phyloP scores from a whole-genome alignment of 768 basidiomycete species.

The Daedaleopsis sinensis region DNA sequence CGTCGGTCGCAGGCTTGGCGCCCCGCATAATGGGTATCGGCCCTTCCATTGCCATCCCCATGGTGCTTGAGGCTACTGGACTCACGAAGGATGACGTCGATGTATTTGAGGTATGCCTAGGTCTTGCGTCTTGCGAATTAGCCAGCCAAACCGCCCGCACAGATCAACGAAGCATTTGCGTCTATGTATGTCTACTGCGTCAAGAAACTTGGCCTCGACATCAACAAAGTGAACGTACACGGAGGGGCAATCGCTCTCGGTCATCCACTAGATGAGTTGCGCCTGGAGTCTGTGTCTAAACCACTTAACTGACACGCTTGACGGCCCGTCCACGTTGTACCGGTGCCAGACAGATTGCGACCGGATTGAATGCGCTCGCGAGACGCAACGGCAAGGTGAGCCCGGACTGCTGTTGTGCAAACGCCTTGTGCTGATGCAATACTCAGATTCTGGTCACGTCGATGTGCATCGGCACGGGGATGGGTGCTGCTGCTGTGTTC shows the following conservation, averaged over 20 bases:
- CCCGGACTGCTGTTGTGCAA: slow-evolving; percentile 15
- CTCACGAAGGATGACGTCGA: slow-evolving; percentile 73
- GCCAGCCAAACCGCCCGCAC: background rate
- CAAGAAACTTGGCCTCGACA: slow-evolving; percentile 62
- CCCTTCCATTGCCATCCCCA: slow-evolving; percentile 82
- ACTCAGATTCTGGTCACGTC: slow-evolving; percentile 72
- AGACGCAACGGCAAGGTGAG: slow-evolving; percentile 71
- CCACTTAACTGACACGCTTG: slow-evolving; percentile 21
- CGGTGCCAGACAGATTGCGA: slow-evolving; percentile 84
- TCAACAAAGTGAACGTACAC: slow-evolving; percentile 81
- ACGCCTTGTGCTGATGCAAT: background rate
- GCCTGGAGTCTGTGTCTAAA: slow-evolving; percentile 1
- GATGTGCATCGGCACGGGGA: slow-evolving; percentile 91
- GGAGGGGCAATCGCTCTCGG: slow-evolving; percentile 91
- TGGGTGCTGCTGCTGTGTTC: slow-evolving; percentile 64
- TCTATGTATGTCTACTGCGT: slow-evolving; percentile 79
- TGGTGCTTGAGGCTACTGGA: slow-evolving; percentile 68
- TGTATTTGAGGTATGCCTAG: slow-evolving; percentile 65
- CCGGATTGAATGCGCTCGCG: slow-evolving; percentile 74
- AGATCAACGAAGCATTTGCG: slow-evolving; percentile 94
- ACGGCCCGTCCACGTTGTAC: slow-evolving; percentile 61
- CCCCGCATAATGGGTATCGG: slow-evolving; percentile 91
- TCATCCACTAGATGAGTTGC: slow-evolving; percentile 75
- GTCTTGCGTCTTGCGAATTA: background rate
- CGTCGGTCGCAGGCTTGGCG: slow-evolving; percentile 69